Base-by-base conservation (phyloP, 768 basidiomycete species). In the Lentinula sp. region DNA sequence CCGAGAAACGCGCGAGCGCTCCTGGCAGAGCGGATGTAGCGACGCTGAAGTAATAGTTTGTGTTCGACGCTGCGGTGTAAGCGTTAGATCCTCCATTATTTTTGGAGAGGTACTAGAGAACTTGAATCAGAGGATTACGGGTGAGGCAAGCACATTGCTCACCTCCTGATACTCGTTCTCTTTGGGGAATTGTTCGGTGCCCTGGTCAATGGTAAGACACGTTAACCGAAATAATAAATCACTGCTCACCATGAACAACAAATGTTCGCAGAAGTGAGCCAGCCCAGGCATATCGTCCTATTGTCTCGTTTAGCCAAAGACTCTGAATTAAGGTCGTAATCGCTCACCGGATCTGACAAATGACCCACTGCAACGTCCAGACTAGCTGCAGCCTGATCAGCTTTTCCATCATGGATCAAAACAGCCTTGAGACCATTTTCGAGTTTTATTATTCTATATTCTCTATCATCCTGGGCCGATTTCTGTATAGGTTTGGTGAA, bases 141-240 rank as follows among this genome's bases (percentile, higher is more conserved):
- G 11, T 16, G 13, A 13, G 42, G 49, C 18, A 34, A 35, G 46
- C 7, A 7, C 28, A 28, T 28, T 28, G 65, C 75, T 34, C 62
- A 89, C 91, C 76, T 95, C 88, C 39, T 86, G 88, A 72, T 98
- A 99, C 64, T 95, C 97, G 68, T 97, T 98, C 72, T 99, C 97
- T 60, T 83, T 80, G 3, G 94, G 93, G 72, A 87, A 96, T 70
- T 85, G 84, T 65, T 86, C 84, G 9, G 89, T 93, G 18, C 91
- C 91, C 91, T 93, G 59, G 6, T 43, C n/a, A 3, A 57, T 1
- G 18, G 28, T 57, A 43, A 54, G 62, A 10, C 10, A 39, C 18
- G 8, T 11, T 5, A 34, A 35, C 62, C 40, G 23, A 65, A 35
- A 60, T 28, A 32, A 58, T 57, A 34, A 71, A 39, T 23, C 2